Evolutionary conservation across 2,329 filamentous ascomycete species (phyloP).

Genomic region (Ophiostoma sp.): DNA sequence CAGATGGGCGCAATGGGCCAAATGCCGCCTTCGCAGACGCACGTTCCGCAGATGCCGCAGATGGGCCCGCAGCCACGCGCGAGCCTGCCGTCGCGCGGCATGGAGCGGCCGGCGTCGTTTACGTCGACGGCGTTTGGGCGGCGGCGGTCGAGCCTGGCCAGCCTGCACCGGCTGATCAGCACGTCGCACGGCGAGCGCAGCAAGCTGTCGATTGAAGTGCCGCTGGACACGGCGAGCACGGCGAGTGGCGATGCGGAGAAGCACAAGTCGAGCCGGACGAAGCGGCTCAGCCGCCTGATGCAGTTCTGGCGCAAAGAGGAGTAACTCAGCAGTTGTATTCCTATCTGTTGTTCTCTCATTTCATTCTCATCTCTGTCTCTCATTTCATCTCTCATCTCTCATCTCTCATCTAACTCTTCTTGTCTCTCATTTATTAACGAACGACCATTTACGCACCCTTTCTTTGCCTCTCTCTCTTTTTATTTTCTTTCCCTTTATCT

Average conservation of each 20-base stretch:
- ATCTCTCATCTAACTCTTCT: conserved; percentile 3
- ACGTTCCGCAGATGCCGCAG: too few species aligned
- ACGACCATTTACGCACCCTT: conserved; percentile 22
- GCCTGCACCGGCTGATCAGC: conserved; percentile 69
- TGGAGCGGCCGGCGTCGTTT: conserved; percentile 56
- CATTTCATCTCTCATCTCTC: not conserved
- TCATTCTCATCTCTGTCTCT: conserved; percentile 4
- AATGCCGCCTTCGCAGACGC: too few species aligned
- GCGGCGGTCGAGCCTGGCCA: conserved; percentile 70
- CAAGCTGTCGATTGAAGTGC: conserved; percentile 66
- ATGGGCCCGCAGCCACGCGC: conserved; percentile 41
- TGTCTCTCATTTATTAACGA: conserved; percentile 23
- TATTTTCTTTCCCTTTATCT: conserved; percentile 9
- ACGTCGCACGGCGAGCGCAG: conserved; percentile 69
- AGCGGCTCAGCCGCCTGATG: conserved; percentile 67
- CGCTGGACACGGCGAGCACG: conserved; percentile 39
- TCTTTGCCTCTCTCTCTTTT: not conserved
- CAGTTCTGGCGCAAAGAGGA: conserved; percentile 67
- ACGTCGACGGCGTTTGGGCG: conserved; percentile 59
- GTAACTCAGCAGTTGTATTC: not conserved
- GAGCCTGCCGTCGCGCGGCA: conserved; percentile 44
- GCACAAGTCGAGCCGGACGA: conserved; percentile 59
- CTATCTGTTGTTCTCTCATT: conserved; percentile 14
- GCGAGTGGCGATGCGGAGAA: conserved; percentile 43
- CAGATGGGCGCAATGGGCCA: too few species aligned